These are phyloP conservation scores for Phyllostachys edulis DNA, from an alignment of 176 grass and related monocot species.

Conservation along the genomic window DNA sequence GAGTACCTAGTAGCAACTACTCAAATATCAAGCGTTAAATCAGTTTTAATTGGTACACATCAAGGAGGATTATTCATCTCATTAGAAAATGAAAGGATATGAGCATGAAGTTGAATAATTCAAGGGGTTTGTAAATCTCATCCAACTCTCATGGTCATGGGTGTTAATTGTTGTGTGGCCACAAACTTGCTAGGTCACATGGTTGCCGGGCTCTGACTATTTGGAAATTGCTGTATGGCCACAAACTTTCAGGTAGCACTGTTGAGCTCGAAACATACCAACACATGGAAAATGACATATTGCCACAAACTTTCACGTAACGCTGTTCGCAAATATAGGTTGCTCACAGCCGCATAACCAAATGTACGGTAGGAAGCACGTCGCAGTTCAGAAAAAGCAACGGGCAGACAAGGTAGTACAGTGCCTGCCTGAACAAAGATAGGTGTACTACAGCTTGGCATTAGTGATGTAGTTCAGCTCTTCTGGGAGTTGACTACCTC, in stretches of 20 bases:
- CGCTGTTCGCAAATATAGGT: background rate
- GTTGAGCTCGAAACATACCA: too few species aligned
- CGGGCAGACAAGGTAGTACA: background rate
- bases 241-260: background rate
- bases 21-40: too few species aligned
- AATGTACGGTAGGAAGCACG: background rate
- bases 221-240: background rate
- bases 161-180: too few species aligned
- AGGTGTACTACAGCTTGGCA: background rate
- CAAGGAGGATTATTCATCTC: background rate
- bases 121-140: background rate
- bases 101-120: background rate
- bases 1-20: too few species aligned
- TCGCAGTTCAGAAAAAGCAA: conserved; percentile 22
- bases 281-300: background rate
- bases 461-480: conserved; percentile 44
- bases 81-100: background rate
- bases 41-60: background rate
- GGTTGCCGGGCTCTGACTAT: too few species aligned
- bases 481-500: conserved; percentile 58
- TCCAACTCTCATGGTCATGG: background rate
- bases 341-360: background rate
- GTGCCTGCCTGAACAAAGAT: background rate
- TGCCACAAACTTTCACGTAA: background rate
- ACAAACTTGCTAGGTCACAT: too few species aligned